phyloP scores from a whole-genome alignment of 2,329 filamentous ascomycete species.

The Daldinia sp. region DNA sequence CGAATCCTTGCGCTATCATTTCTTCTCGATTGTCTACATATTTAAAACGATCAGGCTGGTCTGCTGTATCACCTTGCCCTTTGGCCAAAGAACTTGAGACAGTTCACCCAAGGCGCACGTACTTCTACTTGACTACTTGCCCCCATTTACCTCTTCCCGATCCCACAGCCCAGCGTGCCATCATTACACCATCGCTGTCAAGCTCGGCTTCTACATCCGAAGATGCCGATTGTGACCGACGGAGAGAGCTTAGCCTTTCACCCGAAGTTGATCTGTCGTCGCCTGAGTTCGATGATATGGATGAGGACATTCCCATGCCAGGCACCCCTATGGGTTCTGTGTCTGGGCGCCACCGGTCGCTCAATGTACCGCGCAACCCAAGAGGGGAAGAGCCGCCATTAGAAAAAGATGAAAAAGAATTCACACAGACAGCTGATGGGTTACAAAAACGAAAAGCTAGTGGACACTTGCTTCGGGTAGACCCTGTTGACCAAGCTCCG shows the following conservation, averaged over 20 bases:
- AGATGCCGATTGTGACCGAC: constrained; percentile 72
- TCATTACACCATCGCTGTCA: constrained; percentile 86
- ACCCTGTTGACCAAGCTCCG: constrained; percentile 48
- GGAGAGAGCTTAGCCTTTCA: constrained; percentile 81
- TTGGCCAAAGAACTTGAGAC: constrained; percentile 92
- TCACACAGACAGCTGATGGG: constrained; percentile 91
- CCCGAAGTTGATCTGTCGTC: constrained; percentile 93
- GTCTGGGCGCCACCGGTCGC: constrained; percentile 48
- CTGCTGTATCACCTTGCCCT: constrained; percentile 79
- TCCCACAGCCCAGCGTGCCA: constrained; percentile 60
- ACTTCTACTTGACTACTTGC: constrained; percentile 93
- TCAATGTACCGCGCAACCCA: constrained; percentile 63
- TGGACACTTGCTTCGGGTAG: constrained; percentile 52
- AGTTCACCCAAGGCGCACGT: constrained; percentile 91
- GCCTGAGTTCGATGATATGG: constrained; percentile 81
- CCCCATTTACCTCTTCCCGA: constrained; percentile 83
- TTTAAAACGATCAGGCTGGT: constrained; percentile 86
- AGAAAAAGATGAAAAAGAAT: constrained; percentile 95
- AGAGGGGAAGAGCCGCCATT: constrained; percentile 86
- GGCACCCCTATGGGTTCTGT: constrained; percentile 68
- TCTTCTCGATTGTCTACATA: constrained; percentile 91
- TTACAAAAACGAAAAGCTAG: constrained; percentile 73
- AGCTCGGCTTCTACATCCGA: constrained; percentile 73
- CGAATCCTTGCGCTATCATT: constrained; percentile 93
- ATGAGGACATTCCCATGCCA: constrained; percentile 67